These are phyloP conservation scores for Penicillium sp. DNA, from an alignment of 2,329 filamentous ascomycete species.

Conservation along the genomic window DNA sequence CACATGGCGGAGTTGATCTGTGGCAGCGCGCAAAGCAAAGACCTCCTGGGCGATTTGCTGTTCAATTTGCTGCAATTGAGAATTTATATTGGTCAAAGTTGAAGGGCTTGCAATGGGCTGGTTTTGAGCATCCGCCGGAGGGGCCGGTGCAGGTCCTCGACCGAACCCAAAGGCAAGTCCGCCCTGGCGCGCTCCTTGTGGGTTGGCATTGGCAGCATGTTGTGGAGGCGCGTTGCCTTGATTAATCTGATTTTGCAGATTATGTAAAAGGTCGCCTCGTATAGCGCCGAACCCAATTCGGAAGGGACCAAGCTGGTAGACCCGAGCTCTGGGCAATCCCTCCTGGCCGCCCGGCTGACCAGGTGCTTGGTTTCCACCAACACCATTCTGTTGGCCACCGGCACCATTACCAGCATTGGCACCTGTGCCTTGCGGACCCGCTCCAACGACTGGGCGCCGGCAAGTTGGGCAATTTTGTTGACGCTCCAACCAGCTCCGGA, in stretches of 20 bases:
- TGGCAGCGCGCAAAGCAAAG: slow-evolving; percentile 59
- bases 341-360: slow-evolving; percentile 39
- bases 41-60: slow-evolving; percentile 69
- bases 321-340: slow-evolving; percentile 52
- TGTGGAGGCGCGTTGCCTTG: slow-evolving; percentile 49
- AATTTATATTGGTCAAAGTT: slow-evolving; percentile 46
- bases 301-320: slow-evolving; percentile 73
- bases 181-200: slow-evolving; percentile 38
- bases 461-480: slow-evolving; percentile 98
- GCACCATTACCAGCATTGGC: slow-evolving; percentile 25
- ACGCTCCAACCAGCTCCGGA: slow-evolving; percentile 94
- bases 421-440: slow-evolving; percentile 26
- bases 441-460: slow-evolving; percentile 72
- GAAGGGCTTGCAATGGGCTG: slow-evolving; percentile 18
- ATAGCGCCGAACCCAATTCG: slow-evolving; percentile 68
- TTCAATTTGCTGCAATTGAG: slow-evolving; percentile 65
- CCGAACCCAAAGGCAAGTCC: slow-evolving; percentile 45
- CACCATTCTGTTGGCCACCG: slow-evolving; percentile 31
- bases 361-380: slow-evolving; percentile 39
- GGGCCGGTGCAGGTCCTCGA: slow-evolving; percentile 24
- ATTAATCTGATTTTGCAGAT: slow-evolving; percentile 63
- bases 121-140: slow-evolving; percentile 14
- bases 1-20: slow-evolving; percentile 69
- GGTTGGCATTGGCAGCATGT: slow-evolving; percentile 31
- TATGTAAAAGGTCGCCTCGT: slow-evolving; percentile 61